Evolutionary conservation across 2,329 filamentous ascomycete species (phyloP).

Genomic region (Trichoderma breve): DNA sequence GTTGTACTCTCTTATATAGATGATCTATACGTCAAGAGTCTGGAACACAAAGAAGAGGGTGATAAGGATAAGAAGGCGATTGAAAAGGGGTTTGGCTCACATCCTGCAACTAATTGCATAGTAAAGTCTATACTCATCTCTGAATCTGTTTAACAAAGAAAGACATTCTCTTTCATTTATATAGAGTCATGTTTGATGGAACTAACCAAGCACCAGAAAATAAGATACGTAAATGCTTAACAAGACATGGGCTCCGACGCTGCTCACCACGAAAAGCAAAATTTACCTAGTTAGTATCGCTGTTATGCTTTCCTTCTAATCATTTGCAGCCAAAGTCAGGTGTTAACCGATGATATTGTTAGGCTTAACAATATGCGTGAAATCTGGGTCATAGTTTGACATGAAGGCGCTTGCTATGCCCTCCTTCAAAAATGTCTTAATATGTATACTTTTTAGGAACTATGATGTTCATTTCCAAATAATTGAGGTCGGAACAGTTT

Average conservation of each 20-base stretch:
- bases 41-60: too few species aligned
- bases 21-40: background rate
- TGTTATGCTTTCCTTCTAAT: background rate
- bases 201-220: background rate
- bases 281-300: background rate
- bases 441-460: background rate
- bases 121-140: too few species aligned
- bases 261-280: background rate
- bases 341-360: background rate
- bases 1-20: background rate
- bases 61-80: too few species aligned
- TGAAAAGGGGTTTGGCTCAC: too few species aligned
- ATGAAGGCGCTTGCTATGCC: background rate
- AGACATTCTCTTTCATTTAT: too few species aligned
- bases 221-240: background rate
- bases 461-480: background rate
- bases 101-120: too few species aligned
- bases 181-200: background rate
- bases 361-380: background rate
- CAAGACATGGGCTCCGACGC: background rate
- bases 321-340: background rate
- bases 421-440: background rate
- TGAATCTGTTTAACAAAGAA: too few species aligned
- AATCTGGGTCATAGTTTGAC: background rate
- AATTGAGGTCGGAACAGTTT: too few species aligned